Percentiles rank a stretch among this genome's conserved stretches.
Conservation (phyloP, 148 eudicot genomes). For the Polygonum aviculare region DNA sequence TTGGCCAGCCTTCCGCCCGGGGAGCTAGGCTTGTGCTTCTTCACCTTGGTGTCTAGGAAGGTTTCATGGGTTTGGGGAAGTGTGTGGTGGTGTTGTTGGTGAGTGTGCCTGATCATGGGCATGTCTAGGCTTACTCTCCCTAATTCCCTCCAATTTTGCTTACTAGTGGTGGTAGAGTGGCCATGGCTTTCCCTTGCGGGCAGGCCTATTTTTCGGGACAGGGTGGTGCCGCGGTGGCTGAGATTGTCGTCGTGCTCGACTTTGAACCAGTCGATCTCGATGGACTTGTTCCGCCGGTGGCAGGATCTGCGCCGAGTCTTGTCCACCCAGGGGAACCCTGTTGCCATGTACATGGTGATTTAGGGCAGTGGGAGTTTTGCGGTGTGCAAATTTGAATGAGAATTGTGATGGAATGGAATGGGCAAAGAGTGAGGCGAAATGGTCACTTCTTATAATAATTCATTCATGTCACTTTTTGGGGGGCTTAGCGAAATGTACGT, state of each 20-base stretch:
- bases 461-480: neutral
- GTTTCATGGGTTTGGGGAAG: neutral
- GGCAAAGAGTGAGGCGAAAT: neutral
- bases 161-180: neutral
- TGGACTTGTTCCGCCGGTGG: slow-evolving; percentile 36
- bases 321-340: neutral
- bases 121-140: slow-evolving; percentile 39
- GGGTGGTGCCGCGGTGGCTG: neutral
- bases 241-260: slow-evolving; percentile 32
- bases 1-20: slow-evolving; percentile 49
- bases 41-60: slow-evolving; percentile 18
- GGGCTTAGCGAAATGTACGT: no score
- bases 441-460: neutral
- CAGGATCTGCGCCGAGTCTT: neutral
- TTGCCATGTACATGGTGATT: neutral
- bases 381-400: neutral
- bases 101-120: slow-evolving; percentile 5
- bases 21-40: slow-evolving; percentile 45
- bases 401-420: neutral
- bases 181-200: neutral
- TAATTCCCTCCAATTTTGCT: slow-evolving; percentile 17
- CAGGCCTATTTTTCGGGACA: slow-evolving; percentile 13
- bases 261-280: slow-evolving; percentile 53
- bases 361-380: neutral
- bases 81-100: neutral